Base-by-base conservation (phyloP, 805 yeast genomes). In the Pichia gijzeniarum region DNA sequence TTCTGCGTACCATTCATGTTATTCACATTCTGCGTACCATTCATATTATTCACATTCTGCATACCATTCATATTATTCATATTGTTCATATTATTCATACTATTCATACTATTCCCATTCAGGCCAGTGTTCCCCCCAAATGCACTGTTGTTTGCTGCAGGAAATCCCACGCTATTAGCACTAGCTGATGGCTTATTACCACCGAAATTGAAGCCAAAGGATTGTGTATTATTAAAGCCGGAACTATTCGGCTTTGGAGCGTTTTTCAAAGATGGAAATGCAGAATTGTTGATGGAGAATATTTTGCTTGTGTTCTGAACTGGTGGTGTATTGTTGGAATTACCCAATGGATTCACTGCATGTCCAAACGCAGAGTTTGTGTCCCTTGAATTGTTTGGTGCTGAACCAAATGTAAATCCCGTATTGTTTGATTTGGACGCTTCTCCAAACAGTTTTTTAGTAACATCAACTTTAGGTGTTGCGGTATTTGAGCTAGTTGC, bases 311-410 rank as follows among this genome's bases (percentile, higher is more conserved):
- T 12, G 3, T 22, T 33, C 8, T 34, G 17, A 21, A 16, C 30
- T 13, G 33, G 32, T 21, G 48, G 19, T n/a, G 41, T 20, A 21
- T 18, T 32, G 5, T 40, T n/a, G 12, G 46, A 3, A 5, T 34
- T 4, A 28, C 16, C 27, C 17, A n/a, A n/a, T 19, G 38, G 17
- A 17, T 12, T 28, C 16, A 18, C 17, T 13, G 44, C n/a, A 19
- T 50, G 40, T 20, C 48, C 50, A 32, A 48, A 43, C 10, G 44
- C 40, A 34, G 53, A 49, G 17, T 45, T 44, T 4, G 52, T 41
- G 20, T 21, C 8, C 20, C 3, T 36, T 14, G 30, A 5, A 25
- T 25, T 25, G 10, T 25, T 25, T 25, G 28, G 28, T 7, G 28
- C 28, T 10, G 10, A 25, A 6, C 10, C 10, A 25, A 30, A 30